A percentile compares a stretch with the other conserved stretches of the same genome.
phyloP scores from a whole-genome alignment of 768 basidiomycete genomes.

The Auriscalpium vulgare region DNA sequence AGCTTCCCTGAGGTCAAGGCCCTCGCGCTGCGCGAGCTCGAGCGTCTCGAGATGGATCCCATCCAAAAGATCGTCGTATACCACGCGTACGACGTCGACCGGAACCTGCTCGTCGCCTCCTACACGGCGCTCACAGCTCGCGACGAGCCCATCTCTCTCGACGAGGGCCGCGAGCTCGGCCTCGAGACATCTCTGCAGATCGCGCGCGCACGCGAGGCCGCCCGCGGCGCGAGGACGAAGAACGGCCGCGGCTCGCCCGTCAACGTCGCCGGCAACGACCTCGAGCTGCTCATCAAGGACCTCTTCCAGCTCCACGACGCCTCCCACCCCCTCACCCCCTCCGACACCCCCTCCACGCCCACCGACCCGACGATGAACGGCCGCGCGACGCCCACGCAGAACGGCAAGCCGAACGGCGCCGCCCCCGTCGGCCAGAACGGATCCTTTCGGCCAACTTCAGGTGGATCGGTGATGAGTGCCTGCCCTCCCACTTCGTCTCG shows the following conservation, averaged over 20 bases:
- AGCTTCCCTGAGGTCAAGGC: constrained; percentile 39
- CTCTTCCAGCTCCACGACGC: constrained; percentile 6
- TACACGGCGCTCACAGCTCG: constrained; percentile 50
- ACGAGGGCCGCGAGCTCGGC: constrained; percentile 49
- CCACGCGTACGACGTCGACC: constrained; percentile 42
- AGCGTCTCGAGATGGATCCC: constrained; percentile 31
- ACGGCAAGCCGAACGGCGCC: constrained; percentile 4
- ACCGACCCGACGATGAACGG: constrained; percentile 8
- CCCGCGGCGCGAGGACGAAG: background rate
- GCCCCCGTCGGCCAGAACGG: background rate
- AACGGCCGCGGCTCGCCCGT: background rate
- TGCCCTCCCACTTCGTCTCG: constrained; percentile 10
- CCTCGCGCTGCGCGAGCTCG: constrained; percentile 49
- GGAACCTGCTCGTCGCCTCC: constrained; percentile 37
- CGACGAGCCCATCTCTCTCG: constrained; percentile 37
- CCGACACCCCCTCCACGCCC: constrained; percentile 6
- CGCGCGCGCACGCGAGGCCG: constrained; percentile 42
- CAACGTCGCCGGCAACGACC: background rate
- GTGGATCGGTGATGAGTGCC: constrained; percentile 17
- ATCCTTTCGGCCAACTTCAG: constrained; percentile 8
- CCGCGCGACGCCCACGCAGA: constrained; percentile 5
- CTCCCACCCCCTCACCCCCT: background rate
- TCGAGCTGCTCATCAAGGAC: constrained; percentile 10
- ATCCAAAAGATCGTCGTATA: constrained; percentile 52
- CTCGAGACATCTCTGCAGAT: constrained; percentile 48